Conservation (phyloP, 192 early-diverging fungal species). For the Coemansia sp. region DNA sequence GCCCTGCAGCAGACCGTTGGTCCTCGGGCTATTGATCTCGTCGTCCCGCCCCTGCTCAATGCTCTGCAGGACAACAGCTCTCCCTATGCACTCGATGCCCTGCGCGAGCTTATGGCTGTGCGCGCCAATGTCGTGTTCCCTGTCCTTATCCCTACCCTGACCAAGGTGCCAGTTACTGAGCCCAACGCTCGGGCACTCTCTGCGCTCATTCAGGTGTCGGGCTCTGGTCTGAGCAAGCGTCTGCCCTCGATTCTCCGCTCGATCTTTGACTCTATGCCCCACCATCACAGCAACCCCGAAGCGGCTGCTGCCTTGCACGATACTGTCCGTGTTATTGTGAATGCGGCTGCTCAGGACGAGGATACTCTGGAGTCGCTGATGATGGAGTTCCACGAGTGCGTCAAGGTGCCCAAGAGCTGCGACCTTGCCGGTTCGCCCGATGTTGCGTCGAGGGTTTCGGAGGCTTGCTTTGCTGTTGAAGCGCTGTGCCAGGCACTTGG, state of each 20-base stretch:
- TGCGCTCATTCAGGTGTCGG: conserved; percentile 88
- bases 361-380: conserved; percentile 80
- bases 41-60: conserved; percentile 85
- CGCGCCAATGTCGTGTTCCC: conserved; percentile 98
- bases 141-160: conserved; percentile 92
- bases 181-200: conserved; percentile 91
- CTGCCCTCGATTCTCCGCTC: conserved; percentile 76
- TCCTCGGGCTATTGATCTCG: conserved; percentile 86
- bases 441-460: conserved; percentile 34
- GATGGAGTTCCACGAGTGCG: conserved; percentile 70
- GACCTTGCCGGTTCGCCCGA: conserved; percentile 11
- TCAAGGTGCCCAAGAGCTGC: conserved; percentile 52
- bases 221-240: conserved; percentile 70
- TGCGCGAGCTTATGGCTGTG: conserved; percentile 97
- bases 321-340: conserved; percentile 67
- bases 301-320: conserved; percentile 62
- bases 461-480: conserved; percentile 42
- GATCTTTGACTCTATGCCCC: conserved; percentile 73
- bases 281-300: conserved; percentile 53
- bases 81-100: conserved; percentile 81
- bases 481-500: conserved; percentile 42
- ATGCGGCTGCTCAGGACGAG: conserved; percentile 69
- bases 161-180: conserved; percentile 78
- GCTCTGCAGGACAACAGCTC: conserved; percentile 55
- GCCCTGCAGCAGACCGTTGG: conserved; percentile 88